These are phyloP conservation scores for Stachybotrys chartarum DNA, from an alignment of 2,329 filamentous ascomycete genomes.

Conservation along the genomic window DNA sequence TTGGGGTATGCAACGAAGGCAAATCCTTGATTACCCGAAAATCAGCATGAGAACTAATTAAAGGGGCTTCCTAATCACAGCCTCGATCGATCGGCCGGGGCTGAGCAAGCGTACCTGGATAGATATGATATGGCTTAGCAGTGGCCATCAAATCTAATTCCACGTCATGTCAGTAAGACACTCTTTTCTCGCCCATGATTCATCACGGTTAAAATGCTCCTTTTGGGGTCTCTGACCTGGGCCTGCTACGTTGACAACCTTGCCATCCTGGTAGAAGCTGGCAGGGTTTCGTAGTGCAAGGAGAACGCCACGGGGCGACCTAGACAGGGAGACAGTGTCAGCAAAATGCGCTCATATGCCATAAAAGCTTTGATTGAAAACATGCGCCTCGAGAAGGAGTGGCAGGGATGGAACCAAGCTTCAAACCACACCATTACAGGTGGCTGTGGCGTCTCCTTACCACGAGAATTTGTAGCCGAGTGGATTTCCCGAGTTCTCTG, in stretches of 20 bases:
- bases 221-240: conserved; percentile 11
- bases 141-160: conserved; percentile 64
- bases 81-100: conserved; percentile 32
- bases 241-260: conserved; percentile 58
- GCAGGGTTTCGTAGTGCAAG: conserved; percentile 82
- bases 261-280: conserved; percentile 73
- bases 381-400: no score
- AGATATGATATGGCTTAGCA: conserved; percentile 84
- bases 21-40: conserved; percentile 37
- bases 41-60: neutral
- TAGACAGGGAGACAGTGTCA: conserved; percentile 36
- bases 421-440: no score
- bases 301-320: conserved; percentile 74
- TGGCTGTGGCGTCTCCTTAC: conserved; percentile 4
- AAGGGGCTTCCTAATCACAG: conserved; percentile 18
- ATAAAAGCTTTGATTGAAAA: neutral
- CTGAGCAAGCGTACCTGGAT: conserved; percentile 50
- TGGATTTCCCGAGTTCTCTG: conserved; percentile 67
- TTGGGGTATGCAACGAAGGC: conserved; percentile 88
- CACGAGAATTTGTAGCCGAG: conserved; percentile 55
- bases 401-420: no score
- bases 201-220: neutral
- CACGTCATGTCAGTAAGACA: neutral
- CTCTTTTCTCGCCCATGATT: neutral
- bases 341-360: neutral